Conservation (phyloP, 2,329 filamentous ascomycete species). For the Clonostachys byssicola region DNA sequence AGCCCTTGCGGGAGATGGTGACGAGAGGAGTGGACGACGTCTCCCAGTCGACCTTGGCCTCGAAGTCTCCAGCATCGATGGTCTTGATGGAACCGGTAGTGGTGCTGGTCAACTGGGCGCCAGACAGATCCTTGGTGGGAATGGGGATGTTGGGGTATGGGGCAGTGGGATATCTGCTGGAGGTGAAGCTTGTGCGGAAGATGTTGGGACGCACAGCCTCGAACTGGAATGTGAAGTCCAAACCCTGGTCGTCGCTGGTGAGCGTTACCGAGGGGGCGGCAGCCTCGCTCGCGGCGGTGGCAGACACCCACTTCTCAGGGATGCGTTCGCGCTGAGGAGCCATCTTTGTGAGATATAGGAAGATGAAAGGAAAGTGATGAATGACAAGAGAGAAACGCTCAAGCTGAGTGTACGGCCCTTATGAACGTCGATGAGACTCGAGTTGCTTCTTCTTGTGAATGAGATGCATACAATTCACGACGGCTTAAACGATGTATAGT, state of each 20-base stretch:
- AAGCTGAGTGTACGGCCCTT: too few relatives aligned
- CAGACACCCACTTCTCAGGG: background rate
- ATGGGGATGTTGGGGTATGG: constrained; percentile 57
- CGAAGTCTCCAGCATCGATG: constrained; percentile 21
- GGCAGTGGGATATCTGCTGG: constrained; percentile 56
- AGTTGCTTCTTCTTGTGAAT: too few relatives aligned
- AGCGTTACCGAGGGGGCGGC: background rate
- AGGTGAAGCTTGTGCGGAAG: constrained; percentile 65
- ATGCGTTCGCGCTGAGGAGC: background rate
- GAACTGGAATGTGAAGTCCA: constrained; percentile 54
- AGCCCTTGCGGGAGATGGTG: constrained; percentile 39
- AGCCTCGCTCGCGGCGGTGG: background rate
- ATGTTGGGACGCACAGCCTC: constrained; percentile 57
- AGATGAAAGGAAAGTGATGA: too few relatives aligned
- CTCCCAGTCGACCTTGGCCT: constrained; percentile 6
- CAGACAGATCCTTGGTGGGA: constrained; percentile 26
- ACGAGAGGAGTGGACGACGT: constrained; percentile 39
- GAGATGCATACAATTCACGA: too few relatives aligned
- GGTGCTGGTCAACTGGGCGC: constrained; percentile 19
- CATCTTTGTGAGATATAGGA: background rate
- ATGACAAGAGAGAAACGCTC: too few relatives aligned
- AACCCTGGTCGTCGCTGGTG: background rate
- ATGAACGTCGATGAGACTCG: too few relatives aligned
- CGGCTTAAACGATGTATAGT: too few relatives aligned
- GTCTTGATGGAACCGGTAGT: constrained; percentile 23